Base-by-base conservation (phyloP, 2,329 filamentous ascomycete species). In the Huntiella moniliformis region DNA sequence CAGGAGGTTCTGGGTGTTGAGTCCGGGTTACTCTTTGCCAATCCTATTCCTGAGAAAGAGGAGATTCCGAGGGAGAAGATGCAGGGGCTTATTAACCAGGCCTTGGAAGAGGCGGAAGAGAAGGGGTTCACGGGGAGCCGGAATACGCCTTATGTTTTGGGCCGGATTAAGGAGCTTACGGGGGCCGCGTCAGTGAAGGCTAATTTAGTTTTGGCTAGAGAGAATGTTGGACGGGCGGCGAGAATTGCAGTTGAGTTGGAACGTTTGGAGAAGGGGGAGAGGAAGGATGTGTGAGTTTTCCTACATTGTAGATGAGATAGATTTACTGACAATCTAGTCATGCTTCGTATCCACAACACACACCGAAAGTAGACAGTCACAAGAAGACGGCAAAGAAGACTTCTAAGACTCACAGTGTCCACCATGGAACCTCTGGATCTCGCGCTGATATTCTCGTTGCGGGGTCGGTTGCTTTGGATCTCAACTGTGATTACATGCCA, bases 401-500 rank as follows among this genome's bases (percentile, higher is more conserved):
- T 5, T 18, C 16, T 3, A 18, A 16, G 15, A n/a, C 36, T n/a
- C 6, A 5, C 41, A 35, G 36, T 28, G 33, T 38, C 10, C 5
- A 18, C 18, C 28, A 12, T 18, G 51, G 58, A 58, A 51, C 17
- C 22, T 42, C 38, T 5, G 13, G 43, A 31, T 42, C 44, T 15
- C 40, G 48, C 31, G 65, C 69, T 44, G 77, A 87, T 52, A 70
- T 95, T n/a, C 64, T 95, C 22, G 84, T 95, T 38, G 83, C 86
- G 44, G 88, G 87, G n/a, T 85, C 85, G 10, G 73, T 96, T 28
- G 88, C 88, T 12, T 69, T 94, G 51, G 88, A 96, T 60, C 67
- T 91, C 33, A 81, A 79, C 52, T 95, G 88, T 65, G 82, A 95
- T 58, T 91, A 79, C 52, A 44, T 55, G 5, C 22, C 22, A 28